Evolutionary conservation across 192 early-diverging fungal species (phyloP).

Genomic region (Phycomyces blakesleeanus): DNA sequence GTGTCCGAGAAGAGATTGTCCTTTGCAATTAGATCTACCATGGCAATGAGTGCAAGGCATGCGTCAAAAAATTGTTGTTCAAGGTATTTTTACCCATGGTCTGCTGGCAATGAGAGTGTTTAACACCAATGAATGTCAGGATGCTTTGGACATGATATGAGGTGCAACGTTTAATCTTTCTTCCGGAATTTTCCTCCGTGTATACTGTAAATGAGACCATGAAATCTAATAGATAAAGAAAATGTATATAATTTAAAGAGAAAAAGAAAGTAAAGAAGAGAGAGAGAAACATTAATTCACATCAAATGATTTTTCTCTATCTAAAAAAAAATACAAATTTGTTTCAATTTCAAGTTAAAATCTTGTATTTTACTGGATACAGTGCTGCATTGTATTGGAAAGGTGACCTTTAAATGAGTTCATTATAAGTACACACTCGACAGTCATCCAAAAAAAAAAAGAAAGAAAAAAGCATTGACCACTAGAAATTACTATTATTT

Average conservation of each 20-base stretch:
- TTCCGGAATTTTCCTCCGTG: not conserved
- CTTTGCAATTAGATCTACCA: not conserved
- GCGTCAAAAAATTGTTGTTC: not conserved
- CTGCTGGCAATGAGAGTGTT: slow-evolving; percentile 14
- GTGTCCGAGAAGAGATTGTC: not conserved
- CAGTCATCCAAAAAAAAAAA: too few relatives aligned
- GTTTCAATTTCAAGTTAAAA: too few relatives aligned
- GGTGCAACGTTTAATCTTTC: slow-evolving; percentile 9
- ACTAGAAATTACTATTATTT: too few relatives aligned
- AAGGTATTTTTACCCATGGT: slow-evolving; percentile 11
- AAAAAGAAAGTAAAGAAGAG: not conserved
- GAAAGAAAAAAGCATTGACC: too few relatives aligned
- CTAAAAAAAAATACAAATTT: too few relatives aligned
- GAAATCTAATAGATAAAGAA: not conserved
- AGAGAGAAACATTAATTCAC: not conserved
- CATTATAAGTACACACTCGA: too few relatives aligned
- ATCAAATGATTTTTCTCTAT: too few relatives aligned
- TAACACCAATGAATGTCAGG: slow-evolving; percentile 19
- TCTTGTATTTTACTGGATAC: too few relatives aligned
- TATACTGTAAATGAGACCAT: slow-evolving; percentile 1
- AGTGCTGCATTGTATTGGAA: too few relatives aligned
- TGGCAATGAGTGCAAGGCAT: too few relatives aligned
- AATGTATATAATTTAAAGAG: not conserved
- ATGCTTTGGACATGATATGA: slow-evolving; percentile 20
- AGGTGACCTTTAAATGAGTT: too few relatives aligned